Evolutionary conservation across 2,329 filamentous ascomycete genomes (phyloP).

Genomic region (Herpotrichia juniperi): DNA sequence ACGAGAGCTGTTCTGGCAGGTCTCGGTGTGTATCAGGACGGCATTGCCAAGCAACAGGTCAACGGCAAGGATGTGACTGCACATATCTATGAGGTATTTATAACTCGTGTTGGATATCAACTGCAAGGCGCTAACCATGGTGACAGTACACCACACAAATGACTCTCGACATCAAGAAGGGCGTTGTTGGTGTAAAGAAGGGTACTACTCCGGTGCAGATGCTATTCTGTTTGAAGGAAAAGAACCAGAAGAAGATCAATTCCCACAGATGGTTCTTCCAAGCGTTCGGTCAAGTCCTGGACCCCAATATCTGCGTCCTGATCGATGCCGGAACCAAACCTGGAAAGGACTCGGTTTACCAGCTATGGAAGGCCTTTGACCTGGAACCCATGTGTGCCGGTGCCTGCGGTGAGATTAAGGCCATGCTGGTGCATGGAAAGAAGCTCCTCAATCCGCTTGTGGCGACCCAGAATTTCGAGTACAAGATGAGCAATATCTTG

Average conservation of each 20-base stretch:
- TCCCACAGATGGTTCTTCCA: constrained; percentile 99
- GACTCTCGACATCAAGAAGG: constrained; percentile 86
- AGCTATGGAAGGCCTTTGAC: constrained; percentile 98
- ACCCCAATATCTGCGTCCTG: constrained; percentile 96
- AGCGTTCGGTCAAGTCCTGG: constrained; percentile 87
- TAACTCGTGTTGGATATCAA: constrained; percentile 1
- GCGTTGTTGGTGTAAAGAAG: constrained; percentile 83
- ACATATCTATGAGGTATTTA: constrained; percentile 78
- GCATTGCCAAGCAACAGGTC: constrained; percentile 97
- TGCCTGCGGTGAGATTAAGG: constrained; percentile 98
- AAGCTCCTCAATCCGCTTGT: constrained; percentile 92
- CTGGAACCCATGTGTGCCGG: constrained; percentile 97
- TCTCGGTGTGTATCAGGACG: constrained; percentile 97
- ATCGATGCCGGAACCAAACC: constrained; percentile 96
- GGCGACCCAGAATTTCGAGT: constrained; percentile 97
- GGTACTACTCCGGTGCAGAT: constrained; percentile 89
- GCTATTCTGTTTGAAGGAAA: constrained; percentile 97
- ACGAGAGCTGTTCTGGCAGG: constrained; percentile 89
- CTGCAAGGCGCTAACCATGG: constrained; percentile 20
- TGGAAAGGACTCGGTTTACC: constrained; percentile 92
- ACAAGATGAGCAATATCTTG: constrained; percentile 99
- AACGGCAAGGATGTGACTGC: constrained; percentile 96
- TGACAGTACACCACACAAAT: constrained; percentile 79
- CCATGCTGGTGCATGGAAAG: constrained; percentile 88
- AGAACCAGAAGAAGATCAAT: constrained; percentile 99